Base-by-base conservation (phyloP, 345 rosid species). In the Brassica napus region DNA sequence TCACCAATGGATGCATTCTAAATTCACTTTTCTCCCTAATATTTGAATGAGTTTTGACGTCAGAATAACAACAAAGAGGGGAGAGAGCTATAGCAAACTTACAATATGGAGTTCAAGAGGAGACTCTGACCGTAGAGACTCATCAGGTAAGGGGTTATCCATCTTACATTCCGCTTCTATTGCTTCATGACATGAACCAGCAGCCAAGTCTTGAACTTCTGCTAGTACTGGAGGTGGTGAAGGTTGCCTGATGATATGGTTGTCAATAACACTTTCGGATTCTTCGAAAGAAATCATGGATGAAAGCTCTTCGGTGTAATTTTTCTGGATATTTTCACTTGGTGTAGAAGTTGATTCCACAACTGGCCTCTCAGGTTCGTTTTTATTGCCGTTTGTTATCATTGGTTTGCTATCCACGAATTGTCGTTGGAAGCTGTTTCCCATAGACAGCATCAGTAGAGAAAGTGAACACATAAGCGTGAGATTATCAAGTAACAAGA, bases 161-260 rank as follows among this genome's bases (percentile, higher is more conserved):
- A 89, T 65, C 62, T 62, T 84, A 82, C 81, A 79, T 65, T 85
- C 88, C 9, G 80, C 65, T 79, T 85, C 90, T 26, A 78, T 61
- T 73, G 73, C 84, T 79, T 89, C 89, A 3, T 88, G 85, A 68
- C 88, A 79, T 64, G 82, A 64, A 16, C 89, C 82, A 31, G 89
- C 80, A 65, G 83, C 79, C 85, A 95, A 78, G 85, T 93, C 97
- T 74, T 89, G 96, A 75, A 95, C 94, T 88, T 91, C 96, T 34
- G 97, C 92, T 76, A 95, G 94, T 55, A 93, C 90, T 35, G 98
- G 89, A 55, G 98, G 96, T 82, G 99, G 97, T 81, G 98, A 91
- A 76, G 98, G 99, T 64, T 95, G 98, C 82, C 97, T 87, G 79
- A 86, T 81, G 34, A 93, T 58, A 69, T 75, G 83, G 44, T 82